phyloP scores from a whole-genome alignment of 2,329 filamentous ascomycete genomes.

The Bisporella sp. region DNA sequence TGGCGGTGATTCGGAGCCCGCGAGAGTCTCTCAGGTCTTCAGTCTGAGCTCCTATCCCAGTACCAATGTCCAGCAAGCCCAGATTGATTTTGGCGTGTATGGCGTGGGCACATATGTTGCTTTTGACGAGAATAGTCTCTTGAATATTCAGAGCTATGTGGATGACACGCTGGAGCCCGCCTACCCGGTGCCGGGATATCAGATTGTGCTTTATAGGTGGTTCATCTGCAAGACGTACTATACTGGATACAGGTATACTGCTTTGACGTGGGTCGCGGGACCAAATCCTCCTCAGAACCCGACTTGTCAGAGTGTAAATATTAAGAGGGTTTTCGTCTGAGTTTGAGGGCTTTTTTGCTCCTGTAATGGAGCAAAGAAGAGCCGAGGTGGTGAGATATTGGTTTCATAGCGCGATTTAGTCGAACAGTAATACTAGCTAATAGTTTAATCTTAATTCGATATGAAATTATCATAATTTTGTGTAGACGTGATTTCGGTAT shows the following conservation, averaged over 20 bases:
- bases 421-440: too few relatives aligned
- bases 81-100: neutral
- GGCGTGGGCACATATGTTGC: neutral
- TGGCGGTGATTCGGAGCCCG: neutral
- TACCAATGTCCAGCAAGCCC: neutral
- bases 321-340: slow-evolving; percentile 2
- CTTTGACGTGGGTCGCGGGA: slow-evolving; percentile 1
- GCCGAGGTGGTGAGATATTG: too few relatives aligned
- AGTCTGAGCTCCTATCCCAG: neutral
- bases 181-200: neutral
- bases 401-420: too few relatives aligned
- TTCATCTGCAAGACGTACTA: neutral
- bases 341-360: too few relatives aligned
- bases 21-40: neutral
- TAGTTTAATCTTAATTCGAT: too few relatives aligned
- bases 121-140: neutral
- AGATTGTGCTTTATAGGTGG: neutral
- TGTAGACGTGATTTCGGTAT: too few relatives aligned
- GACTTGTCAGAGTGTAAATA: neutral
- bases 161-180: neutral
- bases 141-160: neutral
- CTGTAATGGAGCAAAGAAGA: too few relatives aligned
- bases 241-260: neutral
- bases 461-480: too few relatives aligned
- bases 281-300: neutral